Conservation (phyloP, 1,284 basidiomycete genomes). For the Phylloboletellus chloephorus region DNA sequence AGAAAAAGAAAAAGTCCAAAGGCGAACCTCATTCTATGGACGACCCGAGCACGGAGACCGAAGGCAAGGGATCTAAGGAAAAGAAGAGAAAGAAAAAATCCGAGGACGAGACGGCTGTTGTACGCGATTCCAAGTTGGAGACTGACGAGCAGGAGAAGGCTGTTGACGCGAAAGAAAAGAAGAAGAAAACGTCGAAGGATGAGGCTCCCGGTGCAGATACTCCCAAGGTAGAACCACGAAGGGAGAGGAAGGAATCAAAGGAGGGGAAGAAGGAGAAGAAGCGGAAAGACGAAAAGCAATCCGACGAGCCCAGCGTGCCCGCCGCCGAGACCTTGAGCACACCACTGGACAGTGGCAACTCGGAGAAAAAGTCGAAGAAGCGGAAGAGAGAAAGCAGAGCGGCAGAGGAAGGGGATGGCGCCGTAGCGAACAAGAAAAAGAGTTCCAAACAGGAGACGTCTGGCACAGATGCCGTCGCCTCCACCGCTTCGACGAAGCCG, state of each 20-base stretch:
- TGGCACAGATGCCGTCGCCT: neutral
- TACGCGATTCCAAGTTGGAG: neutral
- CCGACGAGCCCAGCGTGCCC: neutral
- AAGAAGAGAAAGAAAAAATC: conserved; percentile 13
- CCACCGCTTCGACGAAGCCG: neutral
- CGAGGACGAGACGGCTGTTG: neutral
- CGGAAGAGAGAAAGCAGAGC: conserved; percentile 17
- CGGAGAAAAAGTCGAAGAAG: conserved; percentile 21
- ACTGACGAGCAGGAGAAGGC: conserved; percentile 8
- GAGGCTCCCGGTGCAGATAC: neutral
- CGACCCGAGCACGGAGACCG: neutral
- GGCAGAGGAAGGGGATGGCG: conserved; percentile 3
- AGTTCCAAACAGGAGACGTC: conserved; percentile 11
- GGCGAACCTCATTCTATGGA: neutral
- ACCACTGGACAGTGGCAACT: neutral
- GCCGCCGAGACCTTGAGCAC: neutral
- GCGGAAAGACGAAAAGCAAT: conserved; percentile 6
- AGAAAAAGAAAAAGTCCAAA: conserved; percentile 19
- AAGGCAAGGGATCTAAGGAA: conserved; percentile 1
- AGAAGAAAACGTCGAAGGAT: conserved; percentile 22
- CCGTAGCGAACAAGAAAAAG: conserved; percentile 23
- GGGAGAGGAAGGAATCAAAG: conserved; percentile 7
- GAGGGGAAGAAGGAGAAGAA: conserved; percentile 10
- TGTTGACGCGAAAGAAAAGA: conserved; percentile 19
- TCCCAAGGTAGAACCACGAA: neutral